Evolutionary conservation across 2,329 filamentous ascomycete species (phyloP).

Genomic region (Fusarium pseudograminearum): DNA sequence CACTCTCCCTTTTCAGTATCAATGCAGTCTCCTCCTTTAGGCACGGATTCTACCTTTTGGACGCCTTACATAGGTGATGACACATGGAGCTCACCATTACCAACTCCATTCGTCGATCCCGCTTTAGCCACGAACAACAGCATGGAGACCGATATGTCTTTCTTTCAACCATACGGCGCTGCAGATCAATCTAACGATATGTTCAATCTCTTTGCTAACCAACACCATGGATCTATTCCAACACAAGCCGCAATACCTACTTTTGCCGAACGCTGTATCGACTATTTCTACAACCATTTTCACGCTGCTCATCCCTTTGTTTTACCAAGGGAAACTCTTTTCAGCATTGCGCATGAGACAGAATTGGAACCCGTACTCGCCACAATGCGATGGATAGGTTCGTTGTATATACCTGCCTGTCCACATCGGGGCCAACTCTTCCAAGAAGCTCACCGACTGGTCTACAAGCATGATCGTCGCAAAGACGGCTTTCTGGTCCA

Average conservation of each 20-base stretch:
- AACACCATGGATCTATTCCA: slow-evolving; percentile 31
- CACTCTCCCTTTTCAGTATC: slow-evolving; percentile 51
- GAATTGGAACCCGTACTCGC: slow-evolving; percentile 63
- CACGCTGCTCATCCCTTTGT: slow-evolving; percentile 69
- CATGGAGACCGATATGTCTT: slow-evolving; percentile 18
- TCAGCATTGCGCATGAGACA: slow-evolving; percentile 62
- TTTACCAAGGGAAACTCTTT: slow-evolving; percentile 64
- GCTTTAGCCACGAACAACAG: slow-evolving; percentile 12
- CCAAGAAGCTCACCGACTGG: slow-evolving; percentile 67
- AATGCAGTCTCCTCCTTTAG: slow-evolving; percentile 38
- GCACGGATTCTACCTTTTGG: slow-evolving; percentile 20
- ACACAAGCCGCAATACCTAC: slow-evolving; percentile 48
- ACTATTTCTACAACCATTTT: slow-evolving; percentile 70
- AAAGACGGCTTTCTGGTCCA: slow-evolving; percentile 77
- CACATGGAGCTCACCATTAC: slow-evolving; percentile 41
- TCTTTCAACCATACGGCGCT: slow-evolving; percentile 31
- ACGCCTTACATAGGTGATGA: slow-evolving; percentile 28
- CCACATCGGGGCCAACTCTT: slow-evolving; percentile 62
- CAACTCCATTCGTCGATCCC: slow-evolving; percentile 21
- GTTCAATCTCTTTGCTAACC: slow-evolving; percentile 31
- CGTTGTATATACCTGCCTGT: slow-evolving; percentile 65
- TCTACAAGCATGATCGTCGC: slow-evolving; percentile 60
- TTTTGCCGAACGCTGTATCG: slow-evolving; percentile 65
- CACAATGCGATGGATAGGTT: slow-evolving; percentile 68
- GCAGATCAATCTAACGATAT: slow-evolving; percentile 45